Evolutionary conservation across 257 asterid genomes (phyloP).

Genomic region (Echium plantagineum): DNA sequence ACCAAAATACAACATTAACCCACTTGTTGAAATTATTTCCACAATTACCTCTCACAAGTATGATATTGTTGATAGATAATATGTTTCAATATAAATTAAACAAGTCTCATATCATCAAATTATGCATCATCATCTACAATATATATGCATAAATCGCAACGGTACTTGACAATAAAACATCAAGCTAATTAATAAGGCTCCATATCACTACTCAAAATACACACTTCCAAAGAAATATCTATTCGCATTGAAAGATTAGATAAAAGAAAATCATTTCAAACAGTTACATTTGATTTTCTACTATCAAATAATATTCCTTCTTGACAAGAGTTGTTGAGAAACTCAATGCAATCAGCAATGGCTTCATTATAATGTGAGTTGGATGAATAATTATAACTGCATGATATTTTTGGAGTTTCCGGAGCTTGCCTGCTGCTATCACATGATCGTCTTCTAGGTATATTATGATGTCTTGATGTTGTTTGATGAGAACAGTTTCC

Average conservation of each 20-base stretch:
- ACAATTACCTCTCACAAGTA: no score
- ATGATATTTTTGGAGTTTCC: constrained; percentile 65
- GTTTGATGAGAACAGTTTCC: background rate
- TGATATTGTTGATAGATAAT: no score
- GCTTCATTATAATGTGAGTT: constrained; percentile 60
- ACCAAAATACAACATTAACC: no score
- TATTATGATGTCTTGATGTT: constrained; percentile 6
- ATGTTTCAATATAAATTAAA: no score
- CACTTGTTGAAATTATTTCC: no score
- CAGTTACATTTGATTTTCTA: constrained; percentile 26
- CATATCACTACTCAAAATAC: background rate
- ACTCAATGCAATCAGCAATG: constrained; percentile 71
- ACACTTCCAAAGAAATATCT: background rate
- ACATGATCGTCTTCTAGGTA: constrained; percentile 35
- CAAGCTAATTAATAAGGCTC: no score
- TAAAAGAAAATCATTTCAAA: constrained; percentile 2
- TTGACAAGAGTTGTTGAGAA: constrained; percentile 46
- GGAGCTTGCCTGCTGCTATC: constrained; percentile 20
- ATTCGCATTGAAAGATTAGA: background rate
- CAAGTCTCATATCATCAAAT: no score
- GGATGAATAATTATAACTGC: constrained; percentile 45
- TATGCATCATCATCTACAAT: no score
- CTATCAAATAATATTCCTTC: constrained; percentile 16
- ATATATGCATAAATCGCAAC: no score
- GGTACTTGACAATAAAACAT: no score